Evolutionary conservation across 805 yeast species (phyloP), one percentile per base, ranked within the genome.

Genomic region (Candida corydali): DNA sequence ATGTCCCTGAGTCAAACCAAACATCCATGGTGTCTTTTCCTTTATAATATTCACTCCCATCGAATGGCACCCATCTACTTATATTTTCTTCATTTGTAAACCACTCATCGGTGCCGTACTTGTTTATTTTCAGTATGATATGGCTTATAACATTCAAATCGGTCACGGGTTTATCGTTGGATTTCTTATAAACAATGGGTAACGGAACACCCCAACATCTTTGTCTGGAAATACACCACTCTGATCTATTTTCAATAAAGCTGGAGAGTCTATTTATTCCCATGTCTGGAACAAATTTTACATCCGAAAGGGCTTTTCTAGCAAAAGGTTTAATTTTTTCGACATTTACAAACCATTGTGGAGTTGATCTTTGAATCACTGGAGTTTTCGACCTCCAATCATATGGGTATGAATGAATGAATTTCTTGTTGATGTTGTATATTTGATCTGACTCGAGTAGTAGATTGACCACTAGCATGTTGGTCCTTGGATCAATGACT

Each of bases 181-280:
- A 65, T 17, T 57, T 55, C 34, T 52, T 29, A 59, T 82, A 85
- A 7, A 93, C 61, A 0, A 85, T 93, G 1, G 98, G 98, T 26
- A 93, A 84, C 1, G 98, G 98, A 23, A 93, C 97, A 31, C 99
- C 99, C 99, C 99, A 93, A 14, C 76, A 71, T 46, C 99, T 77
- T 57, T 93, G 99, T 50, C 99, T 71, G 1, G 98, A 89, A 22
- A 93, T 88, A 61, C 98, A 93, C 99, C 99, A 93, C 54, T 93
- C 98, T 44, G 79, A 78, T 60, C 98, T 76, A 34, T 81, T 78
- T 15, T 65, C 68, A 19, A 88, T 73, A 53, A 91, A 93, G 10
- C 94, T 76, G 2, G 68, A 49, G 23, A 93, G 69, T 43, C 98
- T 70, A 34, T 75, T 80, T 20, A 64, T 63, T 2, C 97, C 97